Evolutionary conservation across 129 eudicot species (phyloP), one percentile per base, ranked within the genome.

Genomic region (Flaveria trinervia): DNA sequence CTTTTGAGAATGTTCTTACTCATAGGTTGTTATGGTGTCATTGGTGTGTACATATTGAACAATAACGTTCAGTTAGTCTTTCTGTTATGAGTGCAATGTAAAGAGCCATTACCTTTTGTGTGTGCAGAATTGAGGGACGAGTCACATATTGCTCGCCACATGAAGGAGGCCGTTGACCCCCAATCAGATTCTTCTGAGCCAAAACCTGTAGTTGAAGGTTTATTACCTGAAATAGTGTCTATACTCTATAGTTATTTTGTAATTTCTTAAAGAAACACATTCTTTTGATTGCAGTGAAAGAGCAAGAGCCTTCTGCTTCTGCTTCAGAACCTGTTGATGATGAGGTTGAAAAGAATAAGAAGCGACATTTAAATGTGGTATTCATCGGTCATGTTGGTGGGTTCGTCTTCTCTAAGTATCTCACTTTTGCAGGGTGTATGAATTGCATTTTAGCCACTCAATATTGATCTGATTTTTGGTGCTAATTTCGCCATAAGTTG

Each of bases 311-410:
- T 54, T 15, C n/a, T 4, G 57, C 81, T 67, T 33, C 57, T 77
- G 77, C 70, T 59, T 81, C 81, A 45, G 91, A 86, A 56, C 84
- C 69, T 56, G 39, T 16, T 20, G 92, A 83, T 33, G 88, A 85
- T 12, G 90, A 62, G 33, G 75, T 9, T 52, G 91, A 83, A 57
- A 89, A 60, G 44, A 72, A 83, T 28, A 89, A 70, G 82, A 93
- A 93, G 79, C 79, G 98, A 1, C 98, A 93, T 71, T 69, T 93
- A 88, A 93, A 93, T 87, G 98, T 84, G 44, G 98, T 93, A 48
- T 93, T 90, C 72, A 93, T 93, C 57, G 98, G 98, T 46, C 98
- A 93, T 79, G 98, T 93, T 68, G 98, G 98, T 93, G 83, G 44
- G 97, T 55, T 77, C 4, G 20, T 26, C 36, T 75, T 76, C 41